A percentile compares a stretch with the other conserved stretches of the same genome.
Evolutionary conservation across 345 rosid genomes (phyloP).

Genomic region (Trapa bicornis): DNA sequence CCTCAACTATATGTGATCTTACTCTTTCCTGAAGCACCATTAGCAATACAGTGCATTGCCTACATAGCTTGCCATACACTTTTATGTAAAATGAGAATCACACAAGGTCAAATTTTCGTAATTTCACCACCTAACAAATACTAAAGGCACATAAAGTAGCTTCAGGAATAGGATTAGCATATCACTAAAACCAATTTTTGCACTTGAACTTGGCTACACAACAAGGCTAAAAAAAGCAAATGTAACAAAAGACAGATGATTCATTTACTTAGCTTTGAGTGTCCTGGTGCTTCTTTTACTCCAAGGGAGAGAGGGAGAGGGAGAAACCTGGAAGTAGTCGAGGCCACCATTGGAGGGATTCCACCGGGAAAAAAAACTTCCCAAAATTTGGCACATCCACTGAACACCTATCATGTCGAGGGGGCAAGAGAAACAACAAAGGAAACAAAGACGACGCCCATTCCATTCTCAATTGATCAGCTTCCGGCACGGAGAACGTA

Average conservation of each 20-base stretch:
- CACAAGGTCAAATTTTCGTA: not conserved
- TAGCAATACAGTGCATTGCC: not conserved
- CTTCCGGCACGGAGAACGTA: too few relatives aligned
- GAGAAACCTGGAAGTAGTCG: too few relatives aligned
- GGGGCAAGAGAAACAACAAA: too few relatives aligned
- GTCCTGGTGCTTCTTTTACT: too few relatives aligned
- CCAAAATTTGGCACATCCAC: too few relatives aligned
- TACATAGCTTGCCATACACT: not conserved
- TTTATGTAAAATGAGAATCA: not conserved
- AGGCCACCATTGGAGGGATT: too few relatives aligned
- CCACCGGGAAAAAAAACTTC: too few relatives aligned
- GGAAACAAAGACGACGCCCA: too few relatives aligned
- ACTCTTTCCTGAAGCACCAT: slow-evolving; percentile 35
- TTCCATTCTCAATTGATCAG: too few relatives aligned
- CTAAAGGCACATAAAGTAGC: not conserved
- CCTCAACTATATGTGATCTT: slow-evolving; percentile 59
- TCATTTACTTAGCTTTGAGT: too few relatives aligned
- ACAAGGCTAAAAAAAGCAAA: not conserved
- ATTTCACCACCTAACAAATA: not conserved
- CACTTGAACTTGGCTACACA: not conserved
- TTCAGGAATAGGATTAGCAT: not conserved
- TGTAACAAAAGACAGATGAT: not conserved
- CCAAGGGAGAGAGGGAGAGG: too few relatives aligned
- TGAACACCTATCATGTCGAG: too few relatives aligned
- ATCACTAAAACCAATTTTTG: not conserved